A percentile compares a stretch with the other conserved stretches of the same genome.
These are phyloP conservation scores for Gossypium longicalyx DNA, from an alignment of 345 rosid species.

Conservation along the genomic window DNA sequence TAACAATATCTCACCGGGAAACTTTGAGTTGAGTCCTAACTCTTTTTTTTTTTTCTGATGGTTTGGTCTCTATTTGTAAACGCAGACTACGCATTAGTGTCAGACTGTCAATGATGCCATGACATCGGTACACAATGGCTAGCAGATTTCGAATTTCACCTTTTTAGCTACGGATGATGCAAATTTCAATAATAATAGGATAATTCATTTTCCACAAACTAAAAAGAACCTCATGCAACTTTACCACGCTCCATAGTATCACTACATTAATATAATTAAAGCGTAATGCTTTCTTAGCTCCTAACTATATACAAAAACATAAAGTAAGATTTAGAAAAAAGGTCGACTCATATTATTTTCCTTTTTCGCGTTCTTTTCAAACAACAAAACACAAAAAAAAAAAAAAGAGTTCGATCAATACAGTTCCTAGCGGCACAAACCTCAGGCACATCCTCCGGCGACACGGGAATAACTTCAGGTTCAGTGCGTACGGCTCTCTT, in stretches of 20 bases:
- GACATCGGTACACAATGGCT: background rate
- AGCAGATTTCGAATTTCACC: background rate
- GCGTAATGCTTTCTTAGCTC: background rate
- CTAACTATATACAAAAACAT: background rate
- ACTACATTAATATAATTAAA: background rate
- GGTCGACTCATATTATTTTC: background rate
- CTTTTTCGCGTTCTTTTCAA: background rate
- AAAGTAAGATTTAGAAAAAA: background rate
- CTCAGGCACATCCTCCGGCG: conserved; percentile 25
- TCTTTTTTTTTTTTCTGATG: background rate
- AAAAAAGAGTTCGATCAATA: background rate
- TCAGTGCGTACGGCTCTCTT: conserved; percentile 51
- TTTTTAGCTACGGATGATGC: background rate
- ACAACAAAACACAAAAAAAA: conserved; percentile 6
- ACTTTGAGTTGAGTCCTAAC: background rate
- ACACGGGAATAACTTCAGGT: conserved; percentile 2
- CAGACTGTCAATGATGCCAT: background rate
- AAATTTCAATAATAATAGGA: background rate
- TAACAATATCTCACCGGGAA: background rate
- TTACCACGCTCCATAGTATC: background rate
- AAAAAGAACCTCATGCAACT: background rate
- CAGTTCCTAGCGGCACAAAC: conserved; percentile 23
- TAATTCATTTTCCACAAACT: background rate
- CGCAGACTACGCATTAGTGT: background rate
- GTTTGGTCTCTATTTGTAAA: background rate